These are phyloP conservation scores for Apiotrichum mycotoxinovorans DNA, from an alignment of 1,284 basidiomycete species.

Conservation along the genomic window DNA sequence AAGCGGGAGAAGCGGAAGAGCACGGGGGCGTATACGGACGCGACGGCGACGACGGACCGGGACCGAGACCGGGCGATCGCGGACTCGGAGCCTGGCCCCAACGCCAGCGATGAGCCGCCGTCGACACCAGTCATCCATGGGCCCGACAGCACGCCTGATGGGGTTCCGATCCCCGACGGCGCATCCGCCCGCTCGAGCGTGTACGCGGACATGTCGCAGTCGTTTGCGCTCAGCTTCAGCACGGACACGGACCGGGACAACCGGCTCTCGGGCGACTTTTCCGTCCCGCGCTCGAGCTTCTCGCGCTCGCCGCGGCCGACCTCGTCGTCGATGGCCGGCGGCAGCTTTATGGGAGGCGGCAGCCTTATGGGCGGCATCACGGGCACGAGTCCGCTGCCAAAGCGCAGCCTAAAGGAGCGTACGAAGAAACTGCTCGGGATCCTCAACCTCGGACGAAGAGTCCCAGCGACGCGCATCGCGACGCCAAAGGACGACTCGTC, in stretches of 20 bases:
- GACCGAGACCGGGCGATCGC: too few relatives aligned
- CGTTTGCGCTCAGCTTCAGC: not conserved
- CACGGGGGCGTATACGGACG: too few relatives aligned
- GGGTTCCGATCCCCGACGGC: not conserved
- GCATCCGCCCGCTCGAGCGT: slow-evolving; percentile 1
- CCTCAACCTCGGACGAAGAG: slow-evolving; percentile 25
- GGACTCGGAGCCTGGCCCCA: too few relatives aligned
- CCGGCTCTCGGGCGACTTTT: not conserved
- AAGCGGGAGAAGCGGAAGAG: not conserved
- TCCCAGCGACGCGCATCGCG: not conserved
- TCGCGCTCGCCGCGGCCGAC: not conserved
- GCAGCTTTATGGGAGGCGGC: not conserved
- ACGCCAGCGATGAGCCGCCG: too few relatives aligned
- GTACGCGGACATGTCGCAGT: not conserved
- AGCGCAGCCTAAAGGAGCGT: slow-evolving; percentile 33
- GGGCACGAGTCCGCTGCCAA: not conserved
- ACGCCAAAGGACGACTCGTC: not conserved
- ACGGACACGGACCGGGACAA: not conserved
- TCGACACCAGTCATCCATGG: too few relatives aligned
- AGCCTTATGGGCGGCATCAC: not conserved
- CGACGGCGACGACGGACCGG: too few relatives aligned
- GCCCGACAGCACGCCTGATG: not conserved
- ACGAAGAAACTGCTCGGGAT: slow-evolving; percentile 36
- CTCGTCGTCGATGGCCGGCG: not conserved
- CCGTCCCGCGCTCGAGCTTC: not conserved